Base-by-base conservation (phyloP, 2,329 filamentous ascomycete species). In the Lachnellula subtilissima region DNA sequence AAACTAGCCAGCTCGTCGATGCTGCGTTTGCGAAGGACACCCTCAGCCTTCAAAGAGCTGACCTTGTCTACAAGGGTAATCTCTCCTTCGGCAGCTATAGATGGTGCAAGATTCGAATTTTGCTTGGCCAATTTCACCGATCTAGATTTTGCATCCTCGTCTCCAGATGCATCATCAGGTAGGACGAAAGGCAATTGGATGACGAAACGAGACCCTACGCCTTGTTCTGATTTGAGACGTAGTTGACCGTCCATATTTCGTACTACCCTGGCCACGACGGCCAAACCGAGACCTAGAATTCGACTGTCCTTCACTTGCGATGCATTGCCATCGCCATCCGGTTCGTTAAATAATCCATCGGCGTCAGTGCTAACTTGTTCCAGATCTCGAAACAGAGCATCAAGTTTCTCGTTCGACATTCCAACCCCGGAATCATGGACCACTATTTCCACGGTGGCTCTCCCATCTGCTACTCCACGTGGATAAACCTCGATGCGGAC, bases 231-330 rank as follows among this genome's bases (percentile, higher is more conserved):
- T 65, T 91, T 93, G 1, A 96, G 74, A 1, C 90, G 84, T 32
- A 96, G 72, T 66, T 96, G 91, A 0, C 91, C 92, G 56, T 93
- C 87, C 89, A 96, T 94, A 66, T 91, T 96, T n/a, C 86, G 83
- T 35, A 96, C 79, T 37, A 91, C 89, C 39, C 91, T 83, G 15
- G 89, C 88, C n/a, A 96, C 91, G 12, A 95, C 79, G 0, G 91
- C 91, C n/a, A 96, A 78, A 0, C 91, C 92, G 9, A 96, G 79
- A 0, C 92, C 92, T 1, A 96, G 72, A 0, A 84, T 85, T 9
- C 75, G 73, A 52, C 75, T 75, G 7, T 73, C 67, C 2, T 70
- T 66, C 17, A 68, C 55, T 42, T 71, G 45, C n/a, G 48, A 37
- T 35, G 23, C 37, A 15, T 25, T 50, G 42, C 2, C 36, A 42